Base-by-base conservation (phyloP, 768 basidiomycete genomes). In the Symmetrospora coprosmae region DNA sequence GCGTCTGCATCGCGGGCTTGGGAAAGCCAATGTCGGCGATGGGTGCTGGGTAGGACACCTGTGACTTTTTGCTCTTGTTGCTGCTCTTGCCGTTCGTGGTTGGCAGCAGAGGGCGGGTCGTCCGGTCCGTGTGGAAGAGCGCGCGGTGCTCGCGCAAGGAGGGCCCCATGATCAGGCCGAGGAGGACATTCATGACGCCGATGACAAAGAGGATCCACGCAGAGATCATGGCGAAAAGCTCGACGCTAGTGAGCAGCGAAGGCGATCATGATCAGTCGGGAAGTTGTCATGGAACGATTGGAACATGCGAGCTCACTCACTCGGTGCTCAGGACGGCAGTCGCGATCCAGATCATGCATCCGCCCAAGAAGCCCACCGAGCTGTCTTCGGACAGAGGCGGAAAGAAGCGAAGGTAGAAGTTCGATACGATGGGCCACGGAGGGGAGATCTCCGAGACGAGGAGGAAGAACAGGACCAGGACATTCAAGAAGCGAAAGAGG, bases 131-230 rank as follows among this genome's bases (percentile, higher is more conserved):
- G 6, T 28, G 27, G 30, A 58, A 33, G 41, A 58, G 33, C 4
- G 40, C 27, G 14, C 55, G 55, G n/a, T 43, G 14, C 31, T 46
- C 31, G 6, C 55, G 55, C 5, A 47, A 30, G 19, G 39, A 25
- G 30, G 41, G 17, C 23, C 55, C 55, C 40, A 47, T 31, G 17
- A 58, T 46, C 28, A 58, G 31, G 30, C 39, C 28, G 5, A 58
- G 55, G 5, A 58, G 40, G 25, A 58, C 39, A 33, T 58, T 58
- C 4, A 58, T 28, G 27, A 58, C 28, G 34, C 55, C 55, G 3
- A 58, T 25, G 28, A 58, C 37, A 28, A 58, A 58, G 31, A 58
- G 43, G 16, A 58, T 43, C 55, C 55, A 58, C 17, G 55, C 55
- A 30, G 55, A 25, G 35, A 47, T 33, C 43, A 46, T 58, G n/a